Conservation (phyloP, 805 yeast genomes). For the Hyphopichia homilentoma region DNA sequence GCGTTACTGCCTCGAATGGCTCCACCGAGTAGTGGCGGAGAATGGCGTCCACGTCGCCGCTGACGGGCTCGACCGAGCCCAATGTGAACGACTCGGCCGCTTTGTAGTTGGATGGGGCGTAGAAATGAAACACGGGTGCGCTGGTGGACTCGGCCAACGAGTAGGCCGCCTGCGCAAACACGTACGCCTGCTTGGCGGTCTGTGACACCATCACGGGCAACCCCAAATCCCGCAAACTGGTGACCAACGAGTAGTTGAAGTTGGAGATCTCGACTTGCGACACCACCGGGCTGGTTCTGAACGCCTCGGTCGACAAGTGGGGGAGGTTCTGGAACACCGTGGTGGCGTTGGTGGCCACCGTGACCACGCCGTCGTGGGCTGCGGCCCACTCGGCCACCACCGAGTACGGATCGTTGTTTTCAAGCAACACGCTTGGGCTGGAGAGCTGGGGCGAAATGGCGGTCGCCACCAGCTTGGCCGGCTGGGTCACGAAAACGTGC, state of each 20-base stretch:
- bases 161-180: slow-evolving; percentile 56
- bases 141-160: slow-evolving; percentile 46
- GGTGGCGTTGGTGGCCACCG: slow-evolving; percentile 52
- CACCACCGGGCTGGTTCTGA: slow-evolving; percentile 45
- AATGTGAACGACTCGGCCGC: slow-evolving; percentile 9
- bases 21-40: slow-evolving; percentile 11
- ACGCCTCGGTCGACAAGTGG: slow-evolving; percentile 38
- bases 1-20: slow-evolving; percentile 29
- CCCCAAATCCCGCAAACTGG: slow-evolving; percentile 71
- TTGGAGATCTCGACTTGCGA: slow-evolving; percentile 56
- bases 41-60: slow-evolving; percentile 4
- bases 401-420: slow-evolving; percentile 52
- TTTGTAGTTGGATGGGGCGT: slow-evolving; percentile 26
- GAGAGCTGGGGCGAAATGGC: slow-evolving; percentile 23
- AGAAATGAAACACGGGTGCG: slow-evolving; percentile 72
- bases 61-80: slow-evolving; percentile 11
- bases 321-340: slow-evolving; percentile 61
- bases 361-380: slow-evolving; percentile 18
- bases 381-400: slow-evolving; percentile 33
- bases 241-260: slow-evolving; percentile 63
- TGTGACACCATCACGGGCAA: slow-evolving; percentile 68
- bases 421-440: slow-evolving; percentile 27
- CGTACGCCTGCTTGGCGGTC: slow-evolving; percentile 47
- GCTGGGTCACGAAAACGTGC: slow-evolving; percentile 42
- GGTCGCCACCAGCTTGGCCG: slow-evolving; percentile 40